These are phyloP conservation scores for Rhizoctonia solani DNA, from an alignment of 1,284 basidiomycete genomes.

Conservation along the genomic window DNA sequence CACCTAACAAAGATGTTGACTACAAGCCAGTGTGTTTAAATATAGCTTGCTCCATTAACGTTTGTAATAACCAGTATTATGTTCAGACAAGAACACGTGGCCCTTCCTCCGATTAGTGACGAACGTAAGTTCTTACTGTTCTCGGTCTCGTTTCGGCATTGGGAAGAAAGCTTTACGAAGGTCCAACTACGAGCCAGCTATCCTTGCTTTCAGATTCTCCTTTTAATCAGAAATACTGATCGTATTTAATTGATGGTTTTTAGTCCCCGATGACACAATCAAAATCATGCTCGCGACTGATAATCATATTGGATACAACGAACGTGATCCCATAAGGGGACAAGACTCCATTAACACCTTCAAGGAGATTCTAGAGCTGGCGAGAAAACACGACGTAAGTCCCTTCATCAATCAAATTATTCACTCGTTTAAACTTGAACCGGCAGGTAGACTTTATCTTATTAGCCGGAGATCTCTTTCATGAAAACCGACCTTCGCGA, in stretches of 20 bases:
- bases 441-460: conserved; percentile 89
- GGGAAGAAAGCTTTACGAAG: not conserved
- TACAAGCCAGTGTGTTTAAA: not conserved
- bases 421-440: not conserved
- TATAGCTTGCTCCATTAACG: too few species aligned
- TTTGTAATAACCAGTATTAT: not conserved
- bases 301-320: conserved; percentile 94
- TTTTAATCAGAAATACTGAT: not conserved
- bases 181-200: too few species aligned
- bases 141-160: not conserved
- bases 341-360: conserved; percentile 97
- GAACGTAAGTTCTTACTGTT: conserved; percentile 21
- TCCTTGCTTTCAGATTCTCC: too few species aligned
- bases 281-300: conserved; percentile 89
- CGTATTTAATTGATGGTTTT: not conserved
- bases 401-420: not conserved
- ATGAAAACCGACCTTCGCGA: conserved; percentile 94
- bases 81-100: not conserved
- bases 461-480: conserved; percentile 94
- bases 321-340: conserved; percentile 92
- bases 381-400: conserved; percentile 81
- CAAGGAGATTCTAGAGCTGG: conserved; percentile 89
- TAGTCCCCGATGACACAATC: conserved; percentile 63
- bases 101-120: conserved; percentile 28
- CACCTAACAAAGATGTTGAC: conserved; percentile 15